phyloP scores from a whole-genome alignment of 495 filamentous ascomycete species.

The Apiosordaria backusii region DNA sequence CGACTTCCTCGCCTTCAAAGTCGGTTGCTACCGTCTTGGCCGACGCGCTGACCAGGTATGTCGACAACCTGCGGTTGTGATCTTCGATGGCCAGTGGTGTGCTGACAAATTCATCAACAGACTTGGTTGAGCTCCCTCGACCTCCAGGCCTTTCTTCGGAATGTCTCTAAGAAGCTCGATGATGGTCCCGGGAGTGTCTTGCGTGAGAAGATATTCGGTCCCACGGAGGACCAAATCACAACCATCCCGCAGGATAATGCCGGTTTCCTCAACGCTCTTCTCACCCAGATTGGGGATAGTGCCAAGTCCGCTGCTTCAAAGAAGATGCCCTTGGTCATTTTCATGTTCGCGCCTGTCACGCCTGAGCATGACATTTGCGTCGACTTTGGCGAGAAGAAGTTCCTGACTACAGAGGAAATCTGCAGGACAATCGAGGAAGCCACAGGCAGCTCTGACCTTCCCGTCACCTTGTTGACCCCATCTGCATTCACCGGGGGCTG shows the following conservation, averaged over 20 bases:
- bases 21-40: conserved; percentile 30
- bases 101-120: conserved; percentile 15
- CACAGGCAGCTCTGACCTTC: conserved; percentile 21
- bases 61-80: not conserved
- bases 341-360: conserved; percentile 34
- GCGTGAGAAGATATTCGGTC: conserved; percentile 9
- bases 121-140: conserved; percentile 32
- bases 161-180: conserved; percentile 13
- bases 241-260: conserved; percentile 20
- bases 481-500: conserved; percentile 30
- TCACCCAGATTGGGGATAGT: conserved; percentile 18
- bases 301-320: conserved; percentile 16
- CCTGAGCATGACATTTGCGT: conserved; percentile 38
- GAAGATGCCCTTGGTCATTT: conserved; percentile 26
- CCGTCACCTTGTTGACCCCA: conserved; percentile 21
- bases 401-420: conserved; percentile 16
- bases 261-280: conserved; percentile 19
- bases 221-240: conserved; percentile 20
- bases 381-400: conserved; percentile 14
- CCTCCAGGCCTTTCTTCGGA: conserved; percentile 12
- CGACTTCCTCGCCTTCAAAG: conserved; percentile 39
- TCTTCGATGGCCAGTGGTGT: not conserved
- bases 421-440: conserved; percentile 16
- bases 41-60: conserved; percentile 18
- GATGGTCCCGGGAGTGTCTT: conserved; percentile 9